phyloP scores from a whole-genome alignment of 768 basidiomycete species.

The Suillus sp. region DNA sequence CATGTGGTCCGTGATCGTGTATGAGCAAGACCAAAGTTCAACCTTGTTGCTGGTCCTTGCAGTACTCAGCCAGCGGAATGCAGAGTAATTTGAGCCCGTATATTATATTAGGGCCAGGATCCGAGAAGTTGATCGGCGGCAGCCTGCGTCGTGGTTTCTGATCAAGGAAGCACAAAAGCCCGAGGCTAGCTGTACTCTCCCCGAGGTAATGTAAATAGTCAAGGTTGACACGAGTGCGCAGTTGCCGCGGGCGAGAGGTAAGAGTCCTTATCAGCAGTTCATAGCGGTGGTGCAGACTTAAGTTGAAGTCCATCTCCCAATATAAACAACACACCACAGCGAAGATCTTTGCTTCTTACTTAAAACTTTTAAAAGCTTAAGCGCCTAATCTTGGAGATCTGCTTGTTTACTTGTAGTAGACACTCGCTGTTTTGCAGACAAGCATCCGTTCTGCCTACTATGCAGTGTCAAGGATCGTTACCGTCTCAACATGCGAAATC shows the following conservation, averaged over 20 bases:
- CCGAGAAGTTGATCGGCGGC: constrained; percentile 4
- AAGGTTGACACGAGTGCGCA: not conserved
- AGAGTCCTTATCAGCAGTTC: not conserved
- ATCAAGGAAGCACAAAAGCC: constrained; percentile 4
- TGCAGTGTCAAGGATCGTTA: not conserved
- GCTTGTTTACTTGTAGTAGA: not conserved
- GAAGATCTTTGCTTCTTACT: not conserved
- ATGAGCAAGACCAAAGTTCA: not conserved
- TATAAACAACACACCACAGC: not conserved
- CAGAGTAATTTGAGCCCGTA: not conserved
- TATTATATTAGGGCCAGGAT: not conserved
- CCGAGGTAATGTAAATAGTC: constrained; percentile 2
- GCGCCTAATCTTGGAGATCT: no score
- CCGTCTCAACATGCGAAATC: not conserved
- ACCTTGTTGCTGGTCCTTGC: not conserved
- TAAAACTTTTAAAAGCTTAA: constrained; percentile 2
- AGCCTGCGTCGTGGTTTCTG: constrained; percentile 5
- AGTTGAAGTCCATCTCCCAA: not conserved
- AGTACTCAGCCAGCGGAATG: not conserved
- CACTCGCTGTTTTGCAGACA: not conserved
- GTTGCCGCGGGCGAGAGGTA: not conserved
- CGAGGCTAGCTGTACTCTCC: not conserved
- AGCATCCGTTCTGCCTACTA: not conserved
- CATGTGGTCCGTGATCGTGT: not conserved
- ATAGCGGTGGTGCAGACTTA: not conserved